phyloP scores from a whole-genome alignment of 257 asterid species.

The Anisodus acutangulus region DNA sequence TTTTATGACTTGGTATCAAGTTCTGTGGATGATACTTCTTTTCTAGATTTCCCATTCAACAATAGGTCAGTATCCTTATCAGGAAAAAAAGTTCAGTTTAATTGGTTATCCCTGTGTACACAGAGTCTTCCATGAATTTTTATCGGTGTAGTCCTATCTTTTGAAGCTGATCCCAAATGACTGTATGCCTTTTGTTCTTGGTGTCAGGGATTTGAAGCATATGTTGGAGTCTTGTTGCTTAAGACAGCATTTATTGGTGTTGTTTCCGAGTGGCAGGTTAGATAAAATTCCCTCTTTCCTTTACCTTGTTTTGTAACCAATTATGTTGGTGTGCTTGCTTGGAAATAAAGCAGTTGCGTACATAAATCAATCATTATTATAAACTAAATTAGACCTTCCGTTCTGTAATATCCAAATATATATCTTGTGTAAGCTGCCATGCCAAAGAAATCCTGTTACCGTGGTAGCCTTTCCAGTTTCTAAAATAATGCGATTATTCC shows the following conservation, averaged over 20 bases:
- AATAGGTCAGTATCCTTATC: not conserved
- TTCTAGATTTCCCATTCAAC: not conserved
- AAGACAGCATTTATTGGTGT: conserved; percentile 74
- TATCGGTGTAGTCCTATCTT: not conserved
- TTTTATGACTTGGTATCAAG: conserved; percentile 9
- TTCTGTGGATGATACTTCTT: conserved; percentile 1
- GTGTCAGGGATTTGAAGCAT: conserved; percentile 86
- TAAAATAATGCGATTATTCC: conserved; percentile 31
- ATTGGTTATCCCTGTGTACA: not conserved
- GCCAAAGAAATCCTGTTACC: not conserved
- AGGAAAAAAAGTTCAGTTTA: not conserved
- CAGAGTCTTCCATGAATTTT: not conserved
- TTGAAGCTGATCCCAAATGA: conserved; percentile 22
- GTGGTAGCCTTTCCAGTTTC: not conserved
- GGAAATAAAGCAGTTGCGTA: not conserved
- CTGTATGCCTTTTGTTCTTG: conserved; percentile 24
- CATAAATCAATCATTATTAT: not conserved
- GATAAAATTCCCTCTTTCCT: not conserved
- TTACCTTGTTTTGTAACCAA: not conserved
- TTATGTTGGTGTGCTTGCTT: not conserved
- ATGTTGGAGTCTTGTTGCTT: conserved; percentile 84
- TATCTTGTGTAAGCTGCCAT: conserved; percentile 21
- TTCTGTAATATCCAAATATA: not conserved
- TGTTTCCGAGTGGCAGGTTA: conserved; percentile 93
- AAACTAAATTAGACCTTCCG: not conserved